Evolutionary conservation across 2,329 filamentous ascomycete species (phyloP), one percentile per base, ranked within the genome.

Genomic region (Atkinsonella texensis): DNA sequence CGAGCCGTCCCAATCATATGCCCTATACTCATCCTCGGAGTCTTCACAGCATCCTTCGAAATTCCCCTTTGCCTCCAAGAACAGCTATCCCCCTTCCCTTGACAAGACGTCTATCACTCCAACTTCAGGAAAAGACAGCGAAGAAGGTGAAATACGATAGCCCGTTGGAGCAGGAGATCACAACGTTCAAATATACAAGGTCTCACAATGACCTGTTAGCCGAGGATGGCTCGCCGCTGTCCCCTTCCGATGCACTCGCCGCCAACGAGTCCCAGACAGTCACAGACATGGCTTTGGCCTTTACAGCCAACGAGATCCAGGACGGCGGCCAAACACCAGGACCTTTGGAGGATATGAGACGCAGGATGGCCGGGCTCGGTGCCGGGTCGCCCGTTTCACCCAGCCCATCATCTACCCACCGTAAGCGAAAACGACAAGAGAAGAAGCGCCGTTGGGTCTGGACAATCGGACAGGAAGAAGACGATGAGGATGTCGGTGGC

Each of bases 361-460:
- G 79, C 12, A 70, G 77, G 33, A 76, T 82, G 74, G 75, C 74
- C 1, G 69, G 70, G 2, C 62, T 78, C 46, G 68, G 59, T 8
- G 63, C 72, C 0, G 68, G 69, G 18, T 72, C 70, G 2, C 69
- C 71, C 1, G 55, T 68, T 1, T 70, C 67, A 1, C 71, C 74
- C 0, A 28, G 38, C 18, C 66, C 68, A 0, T 58, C 65, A 4
- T 68, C 66, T 1, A 73, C 73, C 2, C 68, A 77, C 46, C 71
- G 73, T n/a, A 81, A 80, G 62, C 69, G 74, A 10, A 79, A 73
- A 54, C 62, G 68, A 33, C 71, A 70, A 60, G 80, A 83, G 57
- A 83, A 80, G 72, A 81, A 77, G 64, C 70, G 80, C 12, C 75
- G 75, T 43, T 84, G 80, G 81, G 76, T 81, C 38, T 84, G 81